Percentiles rank a stretch among this genome's conserved stretches.
These are phyloP conservation scores for Calonectria hawksworthii DNA, from an alignment of 2,329 filamentous ascomycete genomes.

Conservation along the genomic window DNA sequence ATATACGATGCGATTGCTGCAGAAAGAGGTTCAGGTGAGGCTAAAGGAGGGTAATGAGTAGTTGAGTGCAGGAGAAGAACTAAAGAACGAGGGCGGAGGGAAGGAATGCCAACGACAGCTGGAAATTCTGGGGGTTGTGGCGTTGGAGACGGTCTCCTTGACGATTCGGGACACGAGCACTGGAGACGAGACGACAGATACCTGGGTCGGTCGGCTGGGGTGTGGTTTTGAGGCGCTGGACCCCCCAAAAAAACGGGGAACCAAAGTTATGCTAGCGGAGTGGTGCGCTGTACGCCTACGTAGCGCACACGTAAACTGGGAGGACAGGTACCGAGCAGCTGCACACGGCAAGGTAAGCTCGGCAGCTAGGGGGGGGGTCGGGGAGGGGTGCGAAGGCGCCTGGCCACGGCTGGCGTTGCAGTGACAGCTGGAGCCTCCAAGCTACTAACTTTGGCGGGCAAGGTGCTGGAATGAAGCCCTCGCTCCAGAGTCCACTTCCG, in stretches of 20 bases:
- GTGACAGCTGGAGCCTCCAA: slow-evolving; percentile 12
- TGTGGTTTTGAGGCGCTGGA: slow-evolving; percentile 21
- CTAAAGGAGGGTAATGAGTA: slow-evolving; percentile 31
- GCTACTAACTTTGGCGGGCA: slow-evolving; percentile 15
- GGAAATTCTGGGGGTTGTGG: slow-evolving; percentile 43
- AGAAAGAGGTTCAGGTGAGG: slow-evolving; percentile 24
- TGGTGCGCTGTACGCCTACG: slow-evolving; percentile 15
- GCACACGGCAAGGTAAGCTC: slow-evolving; percentile 10
- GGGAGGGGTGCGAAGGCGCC: slow-evolving; percentile 2
- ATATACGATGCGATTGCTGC: slow-evolving; percentile 30
- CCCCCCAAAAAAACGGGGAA: slow-evolving; percentile 28
- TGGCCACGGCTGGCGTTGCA: slow-evolving; percentile 8
- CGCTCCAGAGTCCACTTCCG: slow-evolving; percentile 4
- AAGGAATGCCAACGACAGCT: slow-evolving; percentile 43
- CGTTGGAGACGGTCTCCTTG: slow-evolving; percentile 41
- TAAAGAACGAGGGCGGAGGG: slow-evolving; percentile 37
- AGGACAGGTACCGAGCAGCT: background rate
- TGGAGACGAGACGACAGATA: slow-evolving; percentile 23
- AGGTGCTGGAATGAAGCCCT: slow-evolving; percentile 19
- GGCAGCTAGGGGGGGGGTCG: slow-evolving; percentile 4
- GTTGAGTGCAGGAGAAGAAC: slow-evolving; percentile 30
- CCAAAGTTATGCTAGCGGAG: slow-evolving; percentile 24
- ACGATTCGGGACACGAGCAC: slow-evolving; percentile 27
- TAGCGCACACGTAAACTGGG: background rate
- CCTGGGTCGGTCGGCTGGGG: slow-evolving; percentile 8